These are phyloP conservation scores for Arabis alpina DNA, from an alignment of 345 rosid genomes.

Conservation along the genomic window DNA sequence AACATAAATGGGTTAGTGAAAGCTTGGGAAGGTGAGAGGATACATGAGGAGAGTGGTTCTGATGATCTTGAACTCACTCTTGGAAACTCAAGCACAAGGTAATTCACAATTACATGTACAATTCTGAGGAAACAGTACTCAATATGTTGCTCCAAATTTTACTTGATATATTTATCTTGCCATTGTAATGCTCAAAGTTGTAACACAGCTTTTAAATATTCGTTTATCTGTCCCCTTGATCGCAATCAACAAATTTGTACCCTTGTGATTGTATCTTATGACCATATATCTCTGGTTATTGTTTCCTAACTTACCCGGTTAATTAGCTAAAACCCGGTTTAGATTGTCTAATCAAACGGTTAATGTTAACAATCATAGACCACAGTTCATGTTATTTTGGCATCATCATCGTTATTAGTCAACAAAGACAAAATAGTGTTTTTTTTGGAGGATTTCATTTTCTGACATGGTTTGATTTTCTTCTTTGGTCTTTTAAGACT, in stretches of 20 bases:
- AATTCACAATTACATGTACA: constrained; percentile 25
- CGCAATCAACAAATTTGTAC: background rate
- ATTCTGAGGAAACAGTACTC: constrained; percentile 18
- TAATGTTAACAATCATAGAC: background rate
- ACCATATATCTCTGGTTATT: too few relatives aligned
- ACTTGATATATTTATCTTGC: constrained; percentile 13
- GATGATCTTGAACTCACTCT: constrained; percentile 99
- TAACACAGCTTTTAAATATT: constrained; percentile 28
- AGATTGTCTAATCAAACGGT: constrained; percentile 14
- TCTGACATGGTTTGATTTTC: constrained; percentile 17
- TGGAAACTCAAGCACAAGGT: constrained; percentile 84
- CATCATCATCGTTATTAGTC: constrained; percentile 17
- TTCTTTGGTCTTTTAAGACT: background rate
- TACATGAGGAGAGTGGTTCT: constrained; percentile 88
- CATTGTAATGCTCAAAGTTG: constrained; percentile 32
- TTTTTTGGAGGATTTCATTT: constrained; percentile 1
- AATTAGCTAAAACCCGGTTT: constrained; percentile 9
- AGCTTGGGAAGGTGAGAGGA: constrained; percentile 99
- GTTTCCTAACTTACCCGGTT: constrained; percentile 18
- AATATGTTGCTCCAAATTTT: constrained; percentile 8
- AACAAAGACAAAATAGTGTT: constrained; percentile 18
- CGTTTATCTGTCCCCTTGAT: constrained; percentile 15
- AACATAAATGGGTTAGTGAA: constrained; percentile 72
- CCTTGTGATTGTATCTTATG: constrained; percentile 15
- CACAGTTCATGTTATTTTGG: background rate